These are phyloP conservation scores for Cutaneotrichosporon cyanovorans DNA, from an alignment of 1,284 basidiomycete species.

Conservation along the genomic window DNA sequence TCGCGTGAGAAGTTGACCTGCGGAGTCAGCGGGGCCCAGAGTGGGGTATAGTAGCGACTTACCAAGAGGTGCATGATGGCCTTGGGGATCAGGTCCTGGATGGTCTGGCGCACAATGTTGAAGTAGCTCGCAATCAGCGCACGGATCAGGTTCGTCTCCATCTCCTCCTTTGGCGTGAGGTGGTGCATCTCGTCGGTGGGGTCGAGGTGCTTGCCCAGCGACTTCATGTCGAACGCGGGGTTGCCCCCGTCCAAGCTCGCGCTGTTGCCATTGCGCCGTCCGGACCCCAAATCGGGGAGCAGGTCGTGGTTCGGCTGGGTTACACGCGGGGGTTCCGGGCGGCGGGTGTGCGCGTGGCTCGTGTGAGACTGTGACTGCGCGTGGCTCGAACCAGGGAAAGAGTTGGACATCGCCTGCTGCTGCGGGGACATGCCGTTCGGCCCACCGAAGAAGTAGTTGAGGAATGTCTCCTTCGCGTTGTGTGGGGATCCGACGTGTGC, in stretches of 20 bases:
- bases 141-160: conserved; percentile 92
- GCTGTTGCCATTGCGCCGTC: conserved; percentile 29
- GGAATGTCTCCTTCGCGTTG: conserved; percentile 73
- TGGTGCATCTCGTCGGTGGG: conserved; percentile 55
- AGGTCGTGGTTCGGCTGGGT: conserved; percentile 19
- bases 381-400: neutral
- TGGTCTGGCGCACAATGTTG: conserved; percentile 87
- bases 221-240: conserved; percentile 97
- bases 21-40: neutral
- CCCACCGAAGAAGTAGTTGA: conserved; percentile 89
- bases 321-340: neutral
- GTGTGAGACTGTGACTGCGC: neutral
- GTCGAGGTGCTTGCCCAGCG: conserved; percentile 90
- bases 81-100: conserved; percentile 95
- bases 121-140: conserved; percentile 95
- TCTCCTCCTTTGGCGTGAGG: conserved; percentile 75
- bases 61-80: conserved; percentile 72
- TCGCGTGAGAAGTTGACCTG: conserved; percentile 95
- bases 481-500: conserved; percentile 37
- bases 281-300: conserved; percentile 42
- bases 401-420: neutral
- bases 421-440: conserved; percentile 41
- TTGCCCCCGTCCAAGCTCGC: conserved; percentile 64
- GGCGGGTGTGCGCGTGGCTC: too few relatives aligned
- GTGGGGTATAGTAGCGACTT: too few relatives aligned